phyloP scores from a whole-genome alignment of 2,329 filamentous ascomycete genomes.

The Colletotrichum agaves region DNA sequence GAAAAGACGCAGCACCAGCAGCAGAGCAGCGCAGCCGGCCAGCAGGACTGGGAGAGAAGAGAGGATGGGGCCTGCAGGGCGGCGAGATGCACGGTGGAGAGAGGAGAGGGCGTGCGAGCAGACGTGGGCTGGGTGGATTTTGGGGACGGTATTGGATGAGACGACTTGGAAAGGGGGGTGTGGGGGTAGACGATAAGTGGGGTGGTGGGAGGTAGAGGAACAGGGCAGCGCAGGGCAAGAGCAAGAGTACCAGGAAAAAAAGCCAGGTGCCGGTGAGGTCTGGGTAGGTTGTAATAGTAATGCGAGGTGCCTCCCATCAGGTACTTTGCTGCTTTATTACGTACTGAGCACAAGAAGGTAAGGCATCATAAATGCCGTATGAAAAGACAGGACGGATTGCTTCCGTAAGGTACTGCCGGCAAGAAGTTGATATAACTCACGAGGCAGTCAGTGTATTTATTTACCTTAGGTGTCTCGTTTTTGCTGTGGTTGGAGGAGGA shows the following conservation, averaged over 20 bases:
- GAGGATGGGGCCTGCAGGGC: slow-evolving; percentile 38
- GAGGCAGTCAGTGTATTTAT: too few relatives aligned
- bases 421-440: too few relatives aligned
- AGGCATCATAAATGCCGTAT: too few relatives aligned
- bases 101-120: slow-evolving; percentile 19
- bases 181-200: slow-evolving; percentile 15
- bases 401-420: too few relatives aligned
- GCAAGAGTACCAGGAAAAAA: not conserved
- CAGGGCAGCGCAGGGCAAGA: not conserved
- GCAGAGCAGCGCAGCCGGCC: not conserved
- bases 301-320: not conserved
- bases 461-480: too few relatives aligned
- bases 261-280: slow-evolving; percentile 16
- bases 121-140: not conserved
- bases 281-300: not conserved
- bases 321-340: not conserved
- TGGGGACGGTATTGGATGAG: slow-evolving; percentile 19
- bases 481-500: too few relatives aligned
- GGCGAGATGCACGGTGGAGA: slow-evolving; percentile 33
- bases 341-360: not conserved
- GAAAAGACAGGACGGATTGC: too few relatives aligned
- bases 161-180: slow-evolving; percentile 1
- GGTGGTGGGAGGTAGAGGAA: slow-evolving; percentile 14
- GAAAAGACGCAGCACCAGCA: not conserved
- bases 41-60: slow-evolving; percentile 34